Evolutionary conservation across 2,329 filamentous ascomycete genomes (phyloP).

Genomic region (Incumbomyces lentus): DNA sequence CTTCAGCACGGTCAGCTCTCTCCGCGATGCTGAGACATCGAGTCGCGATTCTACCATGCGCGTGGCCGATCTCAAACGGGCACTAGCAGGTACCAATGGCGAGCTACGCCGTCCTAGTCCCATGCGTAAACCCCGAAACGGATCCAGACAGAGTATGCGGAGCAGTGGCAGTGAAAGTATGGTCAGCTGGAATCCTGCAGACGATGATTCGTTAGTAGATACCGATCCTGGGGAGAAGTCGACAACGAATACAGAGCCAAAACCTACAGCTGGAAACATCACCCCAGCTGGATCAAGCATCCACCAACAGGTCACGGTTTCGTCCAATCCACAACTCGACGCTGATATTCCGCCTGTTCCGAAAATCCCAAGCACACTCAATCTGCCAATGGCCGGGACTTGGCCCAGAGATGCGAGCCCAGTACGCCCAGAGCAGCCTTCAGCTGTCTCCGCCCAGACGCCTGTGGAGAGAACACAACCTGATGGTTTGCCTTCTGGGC

Average conservation of each 20-base stretch:
- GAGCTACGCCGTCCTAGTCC: conserved; percentile 31
- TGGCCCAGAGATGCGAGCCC: conserved; percentile 29
- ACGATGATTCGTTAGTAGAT: conserved; percentile 14
- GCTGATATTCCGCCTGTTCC: conserved; percentile 37
- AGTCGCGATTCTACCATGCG: conserved; percentile 36
- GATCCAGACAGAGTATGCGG: conserved; percentile 21
- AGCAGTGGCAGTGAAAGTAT: conserved; percentile 36
- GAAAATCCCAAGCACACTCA: conserved; percentile 32
- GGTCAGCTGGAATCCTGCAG: conserved; percentile 27
- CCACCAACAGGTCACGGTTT: conserved; percentile 11
- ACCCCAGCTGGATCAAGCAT: background rate
- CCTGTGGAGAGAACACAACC: background rate
- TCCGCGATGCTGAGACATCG: conserved; percentile 27
- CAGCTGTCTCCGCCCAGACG: background rate
- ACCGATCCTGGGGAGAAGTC: conserved; percentile 11
- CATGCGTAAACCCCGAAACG: conserved; percentile 24
- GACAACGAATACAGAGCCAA: background rate
- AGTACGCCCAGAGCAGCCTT: conserved; percentile 18
- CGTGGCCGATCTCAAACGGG: conserved; percentile 39
- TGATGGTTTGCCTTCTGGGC: conserved; percentile 18
- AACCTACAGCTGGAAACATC: background rate
- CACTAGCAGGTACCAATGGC: conserved; percentile 33
- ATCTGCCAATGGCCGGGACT: conserved; percentile 29
- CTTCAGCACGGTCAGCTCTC: conserved; percentile 13
- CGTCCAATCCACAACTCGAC: conserved; percentile 8